Percentiles rank a stretch among this genome's conserved stretches.
These are phyloP conservation scores for Cinchona pubescens DNA, from an alignment of 257 asterid species.

Conservation along the genomic window DNA sequence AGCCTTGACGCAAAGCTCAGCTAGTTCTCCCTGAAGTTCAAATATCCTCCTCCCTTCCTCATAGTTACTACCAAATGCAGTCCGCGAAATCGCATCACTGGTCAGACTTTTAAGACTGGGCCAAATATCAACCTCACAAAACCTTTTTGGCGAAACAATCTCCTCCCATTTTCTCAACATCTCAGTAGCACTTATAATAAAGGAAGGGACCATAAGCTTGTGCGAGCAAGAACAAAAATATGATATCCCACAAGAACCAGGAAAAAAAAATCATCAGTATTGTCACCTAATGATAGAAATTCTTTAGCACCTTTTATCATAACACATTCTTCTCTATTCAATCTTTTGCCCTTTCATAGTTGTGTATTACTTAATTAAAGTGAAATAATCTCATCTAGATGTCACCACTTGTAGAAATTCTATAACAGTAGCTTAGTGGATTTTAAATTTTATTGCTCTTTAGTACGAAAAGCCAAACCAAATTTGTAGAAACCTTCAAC, in stretches of 20 bases:
- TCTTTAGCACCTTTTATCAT: not conserved
- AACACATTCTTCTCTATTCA: not conserved
- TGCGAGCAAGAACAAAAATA: not conserved
- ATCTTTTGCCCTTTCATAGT: not conserved
- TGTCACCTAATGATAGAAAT: not conserved
- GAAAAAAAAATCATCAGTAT: not conserved
- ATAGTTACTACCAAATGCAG: not conserved
- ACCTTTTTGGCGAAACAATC: not conserved
- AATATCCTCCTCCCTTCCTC: not conserved
- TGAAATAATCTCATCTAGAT: not conserved
- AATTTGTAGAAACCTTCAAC: constrained; percentile 13
- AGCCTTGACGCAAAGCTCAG: not conserved
- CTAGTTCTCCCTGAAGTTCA: not conserved
- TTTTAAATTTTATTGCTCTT: too few relatives aligned
- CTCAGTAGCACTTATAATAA: not conserved
- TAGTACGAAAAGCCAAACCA: not conserved
- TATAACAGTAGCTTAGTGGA: too few relatives aligned
- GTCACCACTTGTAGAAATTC: not conserved
- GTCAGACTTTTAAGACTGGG: not conserved
- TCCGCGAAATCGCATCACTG: not conserved
- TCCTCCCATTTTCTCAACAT: not conserved
- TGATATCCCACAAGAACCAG: not conserved
- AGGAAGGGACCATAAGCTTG: not conserved
- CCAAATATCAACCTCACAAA: not conserved
- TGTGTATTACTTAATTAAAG: not conserved